Conservation (phyloP, 768 basidiomycete species). For the Rhodotorula diobovata region DNA sequence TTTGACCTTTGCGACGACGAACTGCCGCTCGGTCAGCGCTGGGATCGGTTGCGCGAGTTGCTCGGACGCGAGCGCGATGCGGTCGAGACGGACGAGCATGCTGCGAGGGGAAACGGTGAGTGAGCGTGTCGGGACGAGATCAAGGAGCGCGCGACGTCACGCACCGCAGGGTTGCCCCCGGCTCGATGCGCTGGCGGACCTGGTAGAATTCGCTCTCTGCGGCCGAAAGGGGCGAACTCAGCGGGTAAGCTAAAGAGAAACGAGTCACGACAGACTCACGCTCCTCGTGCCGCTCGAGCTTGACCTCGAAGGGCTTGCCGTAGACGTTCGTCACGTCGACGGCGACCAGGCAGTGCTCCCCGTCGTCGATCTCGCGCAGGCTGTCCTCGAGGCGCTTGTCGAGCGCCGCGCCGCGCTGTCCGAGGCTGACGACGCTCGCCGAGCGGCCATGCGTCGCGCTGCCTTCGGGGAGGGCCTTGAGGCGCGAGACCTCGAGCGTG, state of each 20-base stretch:
- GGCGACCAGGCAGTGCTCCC: slow-evolving; percentile 77
- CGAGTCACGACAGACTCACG: slow-evolving; percentile 48
- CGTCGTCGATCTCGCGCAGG: slow-evolving; percentile 51
- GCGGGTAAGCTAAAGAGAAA: neutral
- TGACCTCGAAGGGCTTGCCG: slow-evolving; percentile 83
- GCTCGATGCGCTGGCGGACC: slow-evolving; percentile 37
- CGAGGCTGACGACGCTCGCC: slow-evolving; percentile 29
- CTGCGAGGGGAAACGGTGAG: neutral
- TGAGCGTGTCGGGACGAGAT: neutral
- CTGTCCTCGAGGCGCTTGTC: slow-evolving; percentile 39
- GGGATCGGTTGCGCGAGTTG: slow-evolving; percentile 68
- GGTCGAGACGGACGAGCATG: slow-evolving; percentile 54
- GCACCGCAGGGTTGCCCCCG: slow-evolving; percentile 62
- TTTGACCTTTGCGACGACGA: slow-evolving; percentile 72
- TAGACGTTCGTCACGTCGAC: slow-evolving; percentile 89
- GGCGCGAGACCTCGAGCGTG: slow-evolving; percentile 72
- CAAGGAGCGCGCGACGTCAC: slow-evolving; percentile 51
- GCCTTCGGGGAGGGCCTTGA: slow-evolving; percentile 43
- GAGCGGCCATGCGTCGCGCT: slow-evolving; percentile 5
- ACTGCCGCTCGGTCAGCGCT: slow-evolving; percentile 79
- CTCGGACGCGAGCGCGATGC: slow-evolving; percentile 60
- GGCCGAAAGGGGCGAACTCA: too few species aligned
- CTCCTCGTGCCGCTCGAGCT: slow-evolving; percentile 63
- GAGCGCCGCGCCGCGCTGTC: slow-evolving; percentile 25
- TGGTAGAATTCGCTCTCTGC: slow-evolving; percentile 15